Conservation (phyloP, 352 stramenopile genomes). For the Phytopythium oedochilum region DNA sequence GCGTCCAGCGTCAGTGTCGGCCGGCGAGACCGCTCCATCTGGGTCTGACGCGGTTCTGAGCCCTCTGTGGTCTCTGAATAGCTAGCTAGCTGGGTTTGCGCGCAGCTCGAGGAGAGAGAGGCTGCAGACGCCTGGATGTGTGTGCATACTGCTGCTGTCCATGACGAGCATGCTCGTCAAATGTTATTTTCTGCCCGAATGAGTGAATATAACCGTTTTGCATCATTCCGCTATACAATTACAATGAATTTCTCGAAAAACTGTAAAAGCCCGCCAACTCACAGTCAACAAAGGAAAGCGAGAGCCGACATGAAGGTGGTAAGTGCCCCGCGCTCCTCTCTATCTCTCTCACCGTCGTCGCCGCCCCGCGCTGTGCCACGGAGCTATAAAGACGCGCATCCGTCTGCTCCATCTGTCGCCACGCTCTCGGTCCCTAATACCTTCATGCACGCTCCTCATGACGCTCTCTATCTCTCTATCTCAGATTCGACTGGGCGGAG, state of each 20-base stretch:
- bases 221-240: too few species aligned
- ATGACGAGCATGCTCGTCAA: too few species aligned
- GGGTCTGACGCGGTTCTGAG: slow-evolving; percentile 8
- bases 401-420: too few species aligned
- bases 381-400: too few species aligned
- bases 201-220: too few species aligned
- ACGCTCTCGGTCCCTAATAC: not conserved
- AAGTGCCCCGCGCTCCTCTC: not conserved
- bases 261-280: not conserved
- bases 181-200: too few species aligned
- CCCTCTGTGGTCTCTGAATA: too few species aligned
- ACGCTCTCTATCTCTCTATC: not conserved
- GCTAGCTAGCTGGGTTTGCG: too few species aligned
- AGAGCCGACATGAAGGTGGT: not conserved
- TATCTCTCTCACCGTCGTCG: not conserved
- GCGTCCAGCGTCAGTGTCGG: slow-evolving; percentile 6
- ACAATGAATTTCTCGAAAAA: not conserved
- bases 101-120: not conserved
- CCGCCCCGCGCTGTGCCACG: too few species aligned
- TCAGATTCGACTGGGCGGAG: slow-evolving; percentile 72
- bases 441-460: not conserved
- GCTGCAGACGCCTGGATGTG: not conserved
- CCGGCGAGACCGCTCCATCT: slow-evolving; percentile 26
- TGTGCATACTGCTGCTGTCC: too few species aligned
- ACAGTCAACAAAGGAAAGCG: too few species aligned